These are phyloP conservation scores for Persicaria maculosa DNA, from an alignment of 148 eudicot genomes.

Conservation along the genomic window DNA sequence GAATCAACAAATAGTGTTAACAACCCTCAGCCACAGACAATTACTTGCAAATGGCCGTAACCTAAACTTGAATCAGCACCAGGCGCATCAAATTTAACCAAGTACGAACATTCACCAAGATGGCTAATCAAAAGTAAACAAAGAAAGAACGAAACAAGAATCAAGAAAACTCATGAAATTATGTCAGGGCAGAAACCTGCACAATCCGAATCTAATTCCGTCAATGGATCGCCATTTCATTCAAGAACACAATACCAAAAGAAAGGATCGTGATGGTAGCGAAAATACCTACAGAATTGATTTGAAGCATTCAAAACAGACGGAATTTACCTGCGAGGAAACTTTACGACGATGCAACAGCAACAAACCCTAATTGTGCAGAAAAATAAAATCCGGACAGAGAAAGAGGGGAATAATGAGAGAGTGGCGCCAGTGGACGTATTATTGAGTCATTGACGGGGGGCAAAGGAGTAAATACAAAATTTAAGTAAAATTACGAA, in stretches of 20 bases:
- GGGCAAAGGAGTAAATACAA: not conserved
- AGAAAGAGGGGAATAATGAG: not conserved
- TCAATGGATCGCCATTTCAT: not conserved
- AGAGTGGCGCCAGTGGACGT: not conserved
- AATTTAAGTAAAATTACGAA: no score
- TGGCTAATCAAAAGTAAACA: not conserved
- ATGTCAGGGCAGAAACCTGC: not conserved
- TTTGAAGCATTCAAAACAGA: not conserved
- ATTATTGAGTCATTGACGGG: not conserved
- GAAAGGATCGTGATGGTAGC: not conserved
- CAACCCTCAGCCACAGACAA: not conserved
- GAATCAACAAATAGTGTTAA: not conserved
- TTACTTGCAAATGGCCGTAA: not conserved
- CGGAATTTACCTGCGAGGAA: constrained; percentile 5
- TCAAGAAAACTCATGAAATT: not conserved
- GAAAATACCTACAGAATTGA: not conserved
- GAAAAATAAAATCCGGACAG: not conserved
- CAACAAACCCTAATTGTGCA: constrained; percentile 9
- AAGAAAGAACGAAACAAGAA: not conserved
- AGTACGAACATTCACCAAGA: not conserved
- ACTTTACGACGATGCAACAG: not conserved
- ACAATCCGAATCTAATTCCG: not conserved
- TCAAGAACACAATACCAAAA: constrained; percentile 1
- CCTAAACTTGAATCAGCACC: not conserved
- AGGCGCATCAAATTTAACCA: not conserved